Conservation (phyloP, 495 filamentous ascomycete genomes). For the Staphylotrichum longicolle region DNA sequence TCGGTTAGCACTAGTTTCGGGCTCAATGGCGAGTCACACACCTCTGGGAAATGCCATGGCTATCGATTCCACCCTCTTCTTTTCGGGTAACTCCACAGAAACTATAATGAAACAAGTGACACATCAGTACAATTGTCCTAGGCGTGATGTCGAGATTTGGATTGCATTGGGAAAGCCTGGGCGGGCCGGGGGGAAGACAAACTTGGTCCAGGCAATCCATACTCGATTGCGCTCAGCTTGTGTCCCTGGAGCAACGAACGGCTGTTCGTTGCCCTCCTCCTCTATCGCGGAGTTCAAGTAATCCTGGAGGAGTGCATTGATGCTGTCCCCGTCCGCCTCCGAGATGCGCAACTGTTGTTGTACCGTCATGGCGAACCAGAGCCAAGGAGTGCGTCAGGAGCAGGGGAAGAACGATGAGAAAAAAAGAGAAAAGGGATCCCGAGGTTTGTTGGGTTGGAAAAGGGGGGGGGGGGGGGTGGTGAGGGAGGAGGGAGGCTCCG, state of each 20-base stretch:
- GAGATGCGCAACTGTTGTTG: conserved; percentile 14
- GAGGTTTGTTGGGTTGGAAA: too few species aligned
- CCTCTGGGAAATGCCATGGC: too few species aligned
- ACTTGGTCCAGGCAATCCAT: conserved; percentile 15
- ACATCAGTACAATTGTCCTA: conserved; percentile 5
- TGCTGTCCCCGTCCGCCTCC: conserved; percentile 4
- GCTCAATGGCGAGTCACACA: too few species aligned
- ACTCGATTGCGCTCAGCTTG: conserved; percentile 10
- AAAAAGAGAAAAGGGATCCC: conserved; percentile 8
- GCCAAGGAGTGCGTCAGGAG: conserved; percentile 9
- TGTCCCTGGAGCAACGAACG: too few species aligned
- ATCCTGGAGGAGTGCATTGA: conserved; percentile 12
- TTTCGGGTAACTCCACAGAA: conserved; percentile 2
- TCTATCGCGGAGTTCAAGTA: conserved; percentile 4
- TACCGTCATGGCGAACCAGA: conserved; percentile 8
- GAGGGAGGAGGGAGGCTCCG: too few species aligned
- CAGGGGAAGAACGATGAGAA: conserved; percentile 7
- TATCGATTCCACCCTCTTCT: not conserved
- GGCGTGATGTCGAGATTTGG: conserved; percentile 2
- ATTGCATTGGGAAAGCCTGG: too few species aligned
- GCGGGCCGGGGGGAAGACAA: conserved; percentile 13
- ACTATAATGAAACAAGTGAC: conserved; percentile 7
- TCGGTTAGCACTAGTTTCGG: conserved; percentile 5
- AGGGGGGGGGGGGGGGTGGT: too few species aligned
- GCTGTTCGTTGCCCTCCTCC: too few species aligned